Evolutionary conservation across 805 yeast genomes (phyloP).

Genomic region (Kluyveromyces lactis): DNA sequence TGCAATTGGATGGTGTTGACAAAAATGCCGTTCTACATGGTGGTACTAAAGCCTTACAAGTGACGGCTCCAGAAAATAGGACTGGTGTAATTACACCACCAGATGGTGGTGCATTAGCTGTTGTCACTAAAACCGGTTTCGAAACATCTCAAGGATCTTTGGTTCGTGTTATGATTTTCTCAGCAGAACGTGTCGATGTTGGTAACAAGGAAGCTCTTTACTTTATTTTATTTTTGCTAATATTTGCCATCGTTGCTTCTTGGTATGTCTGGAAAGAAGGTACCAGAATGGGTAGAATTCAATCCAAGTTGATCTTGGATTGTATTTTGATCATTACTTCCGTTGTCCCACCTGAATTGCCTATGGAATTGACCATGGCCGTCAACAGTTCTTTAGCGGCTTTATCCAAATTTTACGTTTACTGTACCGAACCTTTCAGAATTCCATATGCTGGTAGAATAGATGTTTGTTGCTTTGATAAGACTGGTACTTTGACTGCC

Average conservation of each 20-base stretch:
- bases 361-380: slow-evolving; percentile 98
- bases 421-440: slow-evolving; percentile 97
- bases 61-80: slow-evolving; percentile 55
- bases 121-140: slow-evolving; percentile 91
- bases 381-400: slow-evolving; percentile 89
- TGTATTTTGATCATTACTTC: slow-evolving; percentile 94
- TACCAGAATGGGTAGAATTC: slow-evolving; percentile 88
- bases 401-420: slow-evolving; percentile 76
- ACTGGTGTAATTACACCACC: slow-evolving; percentile 58
- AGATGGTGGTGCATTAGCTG: slow-evolving; percentile 85
- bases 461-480: slow-evolving; percentile 97
- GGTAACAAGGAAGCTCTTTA: slow-evolving; percentile 91
- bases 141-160: slow-evolving; percentile 97
- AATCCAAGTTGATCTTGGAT: slow-evolving; percentile 86
- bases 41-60: slow-evolving; percentile 94
- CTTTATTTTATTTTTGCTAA: slow-evolving; percentile 80
- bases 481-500: slow-evolving; percentile 96
- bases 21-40: slow-evolving; percentile 86
- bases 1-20: slow-evolving; percentile 77
- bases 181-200: slow-evolving; percentile 92
- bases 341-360: slow-evolving; percentile 97
- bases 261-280: slow-evolving; percentile 99
- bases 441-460: slow-evolving; percentile 96
- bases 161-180: slow-evolving; percentile 95
- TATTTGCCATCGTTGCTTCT: slow-evolving; percentile 90